Evolutionary conservation across 2,329 filamentous ascomycete species (phyloP).

Genomic region (Epichloe glyceriae): DNA sequence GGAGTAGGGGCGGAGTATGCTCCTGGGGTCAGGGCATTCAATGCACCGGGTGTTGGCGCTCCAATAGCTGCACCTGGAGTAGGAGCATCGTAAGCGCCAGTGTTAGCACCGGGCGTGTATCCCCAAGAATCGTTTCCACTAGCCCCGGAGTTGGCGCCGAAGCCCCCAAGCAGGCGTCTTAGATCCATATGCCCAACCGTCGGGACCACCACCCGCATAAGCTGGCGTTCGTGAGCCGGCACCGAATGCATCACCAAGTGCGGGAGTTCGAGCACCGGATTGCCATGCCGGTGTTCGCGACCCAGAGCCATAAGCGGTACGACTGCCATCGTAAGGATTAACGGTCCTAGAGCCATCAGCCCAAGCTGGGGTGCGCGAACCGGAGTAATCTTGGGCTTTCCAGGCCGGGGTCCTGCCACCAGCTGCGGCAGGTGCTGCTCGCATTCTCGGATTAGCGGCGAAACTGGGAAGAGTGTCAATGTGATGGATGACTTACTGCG

Average conservation of each 20-base stretch:
- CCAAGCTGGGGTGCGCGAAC: constrained; percentile 59
- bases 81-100: constrained; percentile 53
- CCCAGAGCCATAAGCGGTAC: constrained; percentile 65
- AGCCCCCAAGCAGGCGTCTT: constrained; percentile 64
- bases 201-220: constrained; percentile 35
- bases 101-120: constrained; percentile 38
- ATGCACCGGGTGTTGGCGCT: constrained; percentile 47
- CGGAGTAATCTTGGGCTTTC: constrained; percentile 38
- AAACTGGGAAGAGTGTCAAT: not conserved
- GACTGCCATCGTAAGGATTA: constrained; percentile 60
- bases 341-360: constrained; percentile 53
- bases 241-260: constrained; percentile 45
- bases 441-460: not conserved
- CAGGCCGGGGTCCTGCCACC: constrained; percentile 52
- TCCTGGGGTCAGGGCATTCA: constrained; percentile 60
- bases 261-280: constrained; percentile 61
- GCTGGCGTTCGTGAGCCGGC: constrained; percentile 57
- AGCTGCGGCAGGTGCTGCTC: constrained; percentile 35
- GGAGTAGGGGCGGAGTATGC: constrained; percentile 54
- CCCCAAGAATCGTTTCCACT: constrained; percentile 48
- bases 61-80: constrained; percentile 47
- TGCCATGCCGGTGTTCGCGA: constrained; percentile 67
- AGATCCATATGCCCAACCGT: constrained; percentile 53
- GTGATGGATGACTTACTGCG: constrained; percentile 41
- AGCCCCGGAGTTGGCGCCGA: constrained; percentile 46